Base-by-base conservation (phyloP, 164 flowering plant species). In the Magnolia changhungtana region DNA sequence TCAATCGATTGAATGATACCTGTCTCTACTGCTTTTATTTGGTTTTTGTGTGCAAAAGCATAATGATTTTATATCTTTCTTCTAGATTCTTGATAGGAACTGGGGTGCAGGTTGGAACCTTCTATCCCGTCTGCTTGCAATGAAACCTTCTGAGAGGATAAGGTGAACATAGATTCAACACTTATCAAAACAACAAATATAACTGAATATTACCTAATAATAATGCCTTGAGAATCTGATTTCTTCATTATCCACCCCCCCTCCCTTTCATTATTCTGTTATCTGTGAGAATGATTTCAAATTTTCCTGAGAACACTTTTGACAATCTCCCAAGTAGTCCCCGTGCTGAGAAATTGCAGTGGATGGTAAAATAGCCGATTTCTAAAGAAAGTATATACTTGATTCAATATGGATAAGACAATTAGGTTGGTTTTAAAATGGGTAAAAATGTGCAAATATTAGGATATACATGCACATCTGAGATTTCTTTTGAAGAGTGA, bases 71-170 rank as follows among this genome's bases (percentile, higher is more conserved):
- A 11, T 55, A 27, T 69, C 13, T 58, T 81, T 75, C 68, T 67
- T 87, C 71, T 83, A 96, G 99, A 92, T 96, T 76, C 99, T 96
- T 71, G 99, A 96, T 84, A 87, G 98, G 73, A 94, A 92, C 78
- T 94, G 93, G 94, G 98, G 99, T 79, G 95, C 97, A 71, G 99
- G 99, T 59, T 96, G 99, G 99, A 87, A 96, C 82, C 96, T 96
- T 81, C 80, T 96, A 50, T 89, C 95, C 1, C 81, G 88, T 52
- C 82, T 96, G 85, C 96, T 96, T 75, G 98, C 99, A 50, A 82
- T 87, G 63, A 88, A 89, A 72, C 90, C 97, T 77, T 83, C 89
- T 21, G 87, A 86, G 51, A 87, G 98, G 85, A 90, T 94, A 82
- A 90, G 97, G 99, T 96, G 82, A 64, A 37, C 21, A 9, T 4